Base-by-base conservation (phyloP, 2,329 filamentous ascomycete genomes). In the Trichoderma lentiforme region DNA sequence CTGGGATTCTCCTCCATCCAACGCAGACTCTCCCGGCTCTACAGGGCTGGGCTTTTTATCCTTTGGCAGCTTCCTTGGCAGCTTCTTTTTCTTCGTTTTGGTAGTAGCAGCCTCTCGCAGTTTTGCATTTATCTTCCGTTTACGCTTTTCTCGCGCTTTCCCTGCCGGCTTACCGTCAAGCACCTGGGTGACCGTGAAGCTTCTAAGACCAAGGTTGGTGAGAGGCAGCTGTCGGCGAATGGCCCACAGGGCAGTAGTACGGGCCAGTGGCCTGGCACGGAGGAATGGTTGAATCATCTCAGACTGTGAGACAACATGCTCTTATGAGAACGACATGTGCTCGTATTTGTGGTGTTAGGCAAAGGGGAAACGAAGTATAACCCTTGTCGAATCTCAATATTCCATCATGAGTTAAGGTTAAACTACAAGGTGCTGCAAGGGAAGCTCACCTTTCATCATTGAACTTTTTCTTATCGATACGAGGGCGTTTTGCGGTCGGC, bases 211-310 rank as follows among this genome's bases (percentile, higher is more conserved):
- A 4, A 12, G 7, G 18, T 14, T 66, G 4, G 8, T 21, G n/a
- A 60, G 51, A 65, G 61, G 32, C 24, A 58, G 51, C 18, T 36
- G 56, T 30, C 60, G 30, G 11, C 39, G 24, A 32, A 53, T 24
- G 28, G 47, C 18, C 39, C 70, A 51, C 18, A 69, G 39, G 53
- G 70, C 11, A 36, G 21, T 30, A 3, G 36, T 34, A 18, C 28
- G 56, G 36, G 57, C 72, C 72, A 68, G 43, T 34, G 68, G 61
- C n/a, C 63, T 68, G 24, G 63, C 60, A 24, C 56, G 72, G 9
- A 71, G 63, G 56, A 64, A 60, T 62, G 64, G 60, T 4, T 79
- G 79, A 76, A 81, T 77, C 80, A 81, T 81, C 68, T 76, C 70
- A 64, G 51, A 28, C 9, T 26, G 14, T 70, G 67, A 53, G 67